Evolutionary conservation across 179 eudicot genomes (phyloP).

Genomic region (Pouteria campechiana): DNA sequence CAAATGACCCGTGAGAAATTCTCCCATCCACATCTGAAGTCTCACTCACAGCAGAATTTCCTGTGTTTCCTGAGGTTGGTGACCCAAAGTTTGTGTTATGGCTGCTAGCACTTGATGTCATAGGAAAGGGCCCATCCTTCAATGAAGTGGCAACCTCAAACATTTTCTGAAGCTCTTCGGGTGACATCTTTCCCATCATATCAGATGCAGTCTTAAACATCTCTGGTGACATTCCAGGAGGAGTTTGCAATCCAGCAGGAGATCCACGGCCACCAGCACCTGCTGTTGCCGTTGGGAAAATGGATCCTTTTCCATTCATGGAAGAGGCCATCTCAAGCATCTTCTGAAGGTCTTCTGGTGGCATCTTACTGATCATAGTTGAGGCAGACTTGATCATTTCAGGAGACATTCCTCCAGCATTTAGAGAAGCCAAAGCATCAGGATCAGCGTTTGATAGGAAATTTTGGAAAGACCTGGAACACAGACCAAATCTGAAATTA

Average conservation of each 20-base stretch:
- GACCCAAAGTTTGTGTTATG: conserved; percentile 28
- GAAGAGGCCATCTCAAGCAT: conserved; percentile 88
- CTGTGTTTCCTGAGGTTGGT: conserved; percentile 11
- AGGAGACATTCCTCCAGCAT: conserved; percentile 60
- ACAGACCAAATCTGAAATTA: neutral
- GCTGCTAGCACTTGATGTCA: conserved; percentile 27
- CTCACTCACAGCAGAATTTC: conserved; percentile 16
- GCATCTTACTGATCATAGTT: conserved; percentile 71
- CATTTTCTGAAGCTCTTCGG: conserved; percentile 79
- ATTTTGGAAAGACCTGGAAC: conserved; percentile 67
- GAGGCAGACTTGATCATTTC: conserved; percentile 89
- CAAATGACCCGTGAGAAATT: conserved; percentile 18
- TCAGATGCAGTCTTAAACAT: conserved; percentile 85
- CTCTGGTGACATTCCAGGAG: conserved; percentile 63
- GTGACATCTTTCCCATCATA: conserved; percentile 88
- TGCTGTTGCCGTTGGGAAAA: conserved; percentile 23
- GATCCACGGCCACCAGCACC: no score
- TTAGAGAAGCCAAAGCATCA: conserved; percentile 54
- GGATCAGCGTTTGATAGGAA: conserved; percentile 70
- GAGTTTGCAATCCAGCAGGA: no score
- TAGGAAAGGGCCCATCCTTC: no score
- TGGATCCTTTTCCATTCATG: conserved; percentile 42
- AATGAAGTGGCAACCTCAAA: conserved; percentile 67
- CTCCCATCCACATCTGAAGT: conserved; percentile 27
- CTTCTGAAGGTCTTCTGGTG: conserved; percentile 88